Evolutionary conservation across 768 basidiomycete genomes (phyloP).

Genomic region (Termitomyces sp.): DNA sequence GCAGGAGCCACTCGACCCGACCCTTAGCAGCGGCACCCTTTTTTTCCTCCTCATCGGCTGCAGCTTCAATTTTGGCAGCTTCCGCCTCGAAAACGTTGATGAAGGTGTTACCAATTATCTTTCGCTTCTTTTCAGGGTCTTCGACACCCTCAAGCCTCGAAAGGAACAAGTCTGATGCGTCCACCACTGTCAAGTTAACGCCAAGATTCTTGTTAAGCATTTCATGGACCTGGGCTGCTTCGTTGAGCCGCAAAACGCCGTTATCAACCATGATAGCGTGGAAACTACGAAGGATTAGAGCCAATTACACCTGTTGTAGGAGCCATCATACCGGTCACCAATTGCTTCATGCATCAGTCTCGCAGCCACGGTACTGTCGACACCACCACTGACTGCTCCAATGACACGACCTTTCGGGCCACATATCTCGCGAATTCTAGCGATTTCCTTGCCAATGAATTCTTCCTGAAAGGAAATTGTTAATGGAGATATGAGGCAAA

Average conservation of each 20-base stretch:
- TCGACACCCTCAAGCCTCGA: slow-evolving; percentile 85
- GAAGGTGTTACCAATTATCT: slow-evolving; percentile 98
- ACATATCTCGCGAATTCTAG: slow-evolving; percentile 90
- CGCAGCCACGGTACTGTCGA: slow-evolving; percentile 97
- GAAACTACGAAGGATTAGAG: slow-evolving; percentile 54
- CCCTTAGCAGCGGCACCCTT: slow-evolving; percentile 74
- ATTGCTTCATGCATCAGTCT: slow-evolving; percentile 99
- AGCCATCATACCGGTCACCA: slow-evolving; percentile 72
- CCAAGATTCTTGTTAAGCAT: slow-evolving; percentile 94
- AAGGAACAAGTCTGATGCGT: slow-evolving; percentile 93
- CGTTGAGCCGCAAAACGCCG: slow-evolving; percentile 90
- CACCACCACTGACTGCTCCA: slow-evolving; percentile 95
- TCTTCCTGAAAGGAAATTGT: slow-evolving; percentile 60
- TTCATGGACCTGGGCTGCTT: slow-evolving; percentile 84
- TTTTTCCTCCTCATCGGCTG: slow-evolving; percentile 72
- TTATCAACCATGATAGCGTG: slow-evolving; percentile 99
- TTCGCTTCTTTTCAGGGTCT: slow-evolving; percentile 95
- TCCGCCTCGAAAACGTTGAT: slow-evolving; percentile 97
- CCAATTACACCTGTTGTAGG: not conserved
- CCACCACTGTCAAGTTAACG: slow-evolving; percentile 93
- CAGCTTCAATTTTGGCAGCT: slow-evolving; percentile 83
- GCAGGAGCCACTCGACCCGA: slow-evolving; percentile 93
- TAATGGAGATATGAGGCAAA: slow-evolving; percentile 2
- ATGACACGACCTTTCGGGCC: slow-evolving; percentile 94
- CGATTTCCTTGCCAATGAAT: slow-evolving; percentile 96